Conservation (phyloP, 2,329 filamentous ascomycete species). For the Orbilia brochopaga region DNA sequence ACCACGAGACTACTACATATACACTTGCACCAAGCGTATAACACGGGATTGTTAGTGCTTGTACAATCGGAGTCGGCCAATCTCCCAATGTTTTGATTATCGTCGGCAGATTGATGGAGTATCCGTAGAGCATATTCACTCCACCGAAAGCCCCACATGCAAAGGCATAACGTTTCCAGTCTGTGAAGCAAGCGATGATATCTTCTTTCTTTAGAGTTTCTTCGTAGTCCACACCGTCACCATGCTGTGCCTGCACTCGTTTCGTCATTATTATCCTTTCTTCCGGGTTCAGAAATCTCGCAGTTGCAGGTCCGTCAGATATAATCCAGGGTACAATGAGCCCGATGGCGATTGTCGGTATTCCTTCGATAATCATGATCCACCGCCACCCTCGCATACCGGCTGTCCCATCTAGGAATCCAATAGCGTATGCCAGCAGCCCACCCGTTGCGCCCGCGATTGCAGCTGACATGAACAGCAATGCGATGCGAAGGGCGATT, state of each 20-base stretch:
- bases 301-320: conserved; percentile 70
- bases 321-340: conserved; percentile 66
- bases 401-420: conserved; percentile 71
- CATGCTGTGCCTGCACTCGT: conserved; percentile 53
- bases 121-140: conserved; percentile 80
- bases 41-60: conserved; percentile 78
- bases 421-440: conserved; percentile 74
- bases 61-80: conserved; percentile 70
- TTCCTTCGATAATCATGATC: conserved; percentile 69
- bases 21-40: conserved; percentile 74
- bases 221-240: conserved; percentile 56
- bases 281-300: conserved; percentile 66
- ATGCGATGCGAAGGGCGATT: conserved; percentile 73
- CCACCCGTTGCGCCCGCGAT: conserved; percentile 75
- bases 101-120: conserved; percentile 77
- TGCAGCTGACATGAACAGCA: conserved; percentile 73
- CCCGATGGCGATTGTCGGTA: conserved; percentile 66
- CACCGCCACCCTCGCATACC: conserved; percentile 74
- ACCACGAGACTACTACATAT: conserved; percentile 70
- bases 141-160: conserved; percentile 70
- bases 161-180: conserved; percentile 74
- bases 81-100: conserved; percentile 73
- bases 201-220: conserved; percentile 67
- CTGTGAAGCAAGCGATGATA: conserved; percentile 70
- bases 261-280: conserved; percentile 66